These are phyloP conservation scores for Kazachstania bromeliacearum DNA, from an alignment of 805 yeast species.

Conservation along the genomic window DNA sequence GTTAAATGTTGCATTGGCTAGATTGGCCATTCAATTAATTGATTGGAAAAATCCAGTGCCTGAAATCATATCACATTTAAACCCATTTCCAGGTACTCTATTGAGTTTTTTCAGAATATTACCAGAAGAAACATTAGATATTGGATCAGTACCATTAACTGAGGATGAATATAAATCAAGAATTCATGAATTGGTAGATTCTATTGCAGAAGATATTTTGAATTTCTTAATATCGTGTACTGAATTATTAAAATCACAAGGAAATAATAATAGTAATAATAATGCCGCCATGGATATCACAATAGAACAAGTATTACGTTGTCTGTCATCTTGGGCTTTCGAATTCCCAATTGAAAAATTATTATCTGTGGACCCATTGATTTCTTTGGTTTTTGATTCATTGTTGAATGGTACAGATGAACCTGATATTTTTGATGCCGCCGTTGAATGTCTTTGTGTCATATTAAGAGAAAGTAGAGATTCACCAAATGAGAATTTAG, in stretches of 20 bases:
- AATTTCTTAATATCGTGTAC: constrained; percentile 45
- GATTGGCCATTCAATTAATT: constrained; percentile 67
- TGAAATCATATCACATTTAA: constrained; percentile 47
- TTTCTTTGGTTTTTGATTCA: constrained; percentile 59
- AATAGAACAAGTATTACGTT: constrained; percentile 44
- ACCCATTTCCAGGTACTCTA: constrained; percentile 36
- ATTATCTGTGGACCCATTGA: constrained; percentile 53
- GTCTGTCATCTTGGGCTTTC: constrained; percentile 82
- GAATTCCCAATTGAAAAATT: constrained; percentile 72
- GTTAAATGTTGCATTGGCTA: constrained; percentile 70
- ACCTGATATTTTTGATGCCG: constrained; percentile 61
- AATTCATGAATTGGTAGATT: constrained; percentile 50
- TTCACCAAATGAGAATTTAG: constrained; percentile 49
- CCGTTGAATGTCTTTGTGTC: constrained; percentile 79
- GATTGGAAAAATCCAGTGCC: constrained; percentile 63
- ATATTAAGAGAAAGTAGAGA: constrained; percentile 78
- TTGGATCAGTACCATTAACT: constrained; percentile 65
- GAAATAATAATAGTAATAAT: constrained; percentile 26
- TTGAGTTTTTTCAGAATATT: constrained; percentile 76
- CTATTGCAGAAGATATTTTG: constrained; percentile 62
- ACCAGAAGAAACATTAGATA: constrained; percentile 84
- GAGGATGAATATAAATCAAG: constrained; percentile 70
- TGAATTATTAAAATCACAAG: constrained; percentile 8
- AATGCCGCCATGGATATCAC: constrained; percentile 17
- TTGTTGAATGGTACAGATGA: constrained; percentile 34